Evolutionary conservation across 2,329 filamentous ascomycete species (phyloP).

Genomic region (Penicillium hordei): DNA sequence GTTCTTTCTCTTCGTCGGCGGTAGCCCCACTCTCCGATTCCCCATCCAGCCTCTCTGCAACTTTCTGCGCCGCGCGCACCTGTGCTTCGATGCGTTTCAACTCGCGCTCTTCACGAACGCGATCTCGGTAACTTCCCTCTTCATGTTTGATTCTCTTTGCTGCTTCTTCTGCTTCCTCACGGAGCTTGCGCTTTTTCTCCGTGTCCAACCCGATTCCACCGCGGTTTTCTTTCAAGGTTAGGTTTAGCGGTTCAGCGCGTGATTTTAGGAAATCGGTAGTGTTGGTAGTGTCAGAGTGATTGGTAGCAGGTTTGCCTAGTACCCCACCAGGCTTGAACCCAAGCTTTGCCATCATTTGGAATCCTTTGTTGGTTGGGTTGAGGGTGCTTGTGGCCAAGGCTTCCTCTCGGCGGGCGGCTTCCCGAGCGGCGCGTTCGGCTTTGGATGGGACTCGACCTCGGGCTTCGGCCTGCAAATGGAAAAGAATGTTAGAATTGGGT

Average conservation of each 20-base stretch:
- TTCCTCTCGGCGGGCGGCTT: conserved; percentile 68
- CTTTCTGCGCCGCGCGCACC: conserved; percentile 75
- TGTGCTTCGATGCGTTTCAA: conserved; percentile 66
- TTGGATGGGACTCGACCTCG: conserved; percentile 71
- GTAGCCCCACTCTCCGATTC: conserved; percentile 42
- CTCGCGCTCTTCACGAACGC: conserved; percentile 70
- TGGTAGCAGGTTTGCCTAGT: conserved; percentile 63
- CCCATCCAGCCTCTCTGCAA: conserved; percentile 73
- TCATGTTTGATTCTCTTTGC: conserved; percentile 64
- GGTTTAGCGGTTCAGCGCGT: conserved; percentile 69
- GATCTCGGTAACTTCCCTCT: conserved; percentile 70
- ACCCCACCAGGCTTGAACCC: conserved; percentile 77
- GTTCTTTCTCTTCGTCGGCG: conserved; percentile 12
- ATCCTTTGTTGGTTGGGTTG: conserved; percentile 74
- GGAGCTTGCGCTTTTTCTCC: conserved; percentile 75
- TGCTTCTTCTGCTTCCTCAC: conserved; percentile 60
- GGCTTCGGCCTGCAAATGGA: conserved; percentile 59
- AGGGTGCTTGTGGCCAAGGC: conserved; percentile 75
- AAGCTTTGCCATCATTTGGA: conserved; percentile 96
- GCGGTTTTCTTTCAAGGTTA: conserved; percentile 74
- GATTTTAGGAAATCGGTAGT: conserved; percentile 31
- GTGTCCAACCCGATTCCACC: conserved; percentile 81
- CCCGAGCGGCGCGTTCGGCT: conserved; percentile 74
- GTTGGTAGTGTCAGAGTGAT: background rate
- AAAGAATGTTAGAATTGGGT: conserved; percentile 12